Base-by-base conservation (phyloP, 176 grass and related monocot genomes). In the Musa troglodytarum region DNA sequence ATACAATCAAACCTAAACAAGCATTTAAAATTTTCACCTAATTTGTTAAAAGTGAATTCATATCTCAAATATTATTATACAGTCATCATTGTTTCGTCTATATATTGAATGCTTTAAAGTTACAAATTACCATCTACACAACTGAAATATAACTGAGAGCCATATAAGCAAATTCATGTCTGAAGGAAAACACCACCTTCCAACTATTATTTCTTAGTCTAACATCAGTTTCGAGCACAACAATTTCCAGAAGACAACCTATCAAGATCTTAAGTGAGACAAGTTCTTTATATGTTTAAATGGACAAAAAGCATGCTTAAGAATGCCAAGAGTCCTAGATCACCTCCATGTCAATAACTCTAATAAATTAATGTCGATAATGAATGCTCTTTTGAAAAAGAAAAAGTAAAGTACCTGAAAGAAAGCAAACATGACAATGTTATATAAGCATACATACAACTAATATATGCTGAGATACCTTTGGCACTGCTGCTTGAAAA, bases 401-500 rank as follows among this genome's bases (percentile, higher is more conserved):
- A 68, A 29, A 68, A 34, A 9, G 26, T 15, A 12, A 52, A 52
- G 21, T 10, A 24, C 3, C 24, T 80, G 12, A 61, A 21, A 64
- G 49, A 49, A 56, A 23, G 14, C 14, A 20, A 21, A 53, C 21
- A 67, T 20, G 52, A 72, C 20, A 13, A 57, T 49, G 19, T 16
- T 43, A 29, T 53, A 49, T 9, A 66, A 54, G 67, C 24, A 17
- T 59, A 43, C 52, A 63, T 28, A 71, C 69, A 66, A 63, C 24
- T 50, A 26, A 15, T 9, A 73, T 54, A 54, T 25, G 22, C 34
- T 63, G 4, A 22, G 29, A 9, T 92, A 99, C 96, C 90, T 99
- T 99, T 69, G 96, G 96, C 24, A 99, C 96, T 71, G 96, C 96
- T 82, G 96, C 96, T 76, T 95, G 96, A 84, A 99, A 99, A 63